phyloP scores from a whole-genome alignment of 169 alveolate genomes.

The Cryptosporidium sp. region DNA sequence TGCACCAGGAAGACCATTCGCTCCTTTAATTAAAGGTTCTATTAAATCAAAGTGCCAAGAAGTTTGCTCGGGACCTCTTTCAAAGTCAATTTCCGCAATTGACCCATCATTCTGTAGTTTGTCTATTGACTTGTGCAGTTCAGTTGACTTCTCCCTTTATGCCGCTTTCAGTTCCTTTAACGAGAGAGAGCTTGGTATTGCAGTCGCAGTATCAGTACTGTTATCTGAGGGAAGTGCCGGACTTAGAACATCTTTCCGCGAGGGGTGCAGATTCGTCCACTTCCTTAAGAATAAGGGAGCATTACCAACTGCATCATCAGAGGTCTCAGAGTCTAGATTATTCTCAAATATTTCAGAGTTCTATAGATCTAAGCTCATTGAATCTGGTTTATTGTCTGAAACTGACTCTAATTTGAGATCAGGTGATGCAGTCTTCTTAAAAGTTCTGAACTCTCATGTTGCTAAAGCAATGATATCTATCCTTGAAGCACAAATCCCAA shows the following conservation, averaged over 20 bases:
- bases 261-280: constrained; percentile 53
- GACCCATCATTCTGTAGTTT: constrained; percentile 29
- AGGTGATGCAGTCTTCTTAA: not conserved
- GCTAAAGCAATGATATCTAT: not conserved
- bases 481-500: not conserved
- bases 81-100: constrained; percentile 2
- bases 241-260: constrained; percentile 54
- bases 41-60: constrained; percentile 54
- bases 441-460: not conserved
- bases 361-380: not conserved
- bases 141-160: constrained; percentile 31
- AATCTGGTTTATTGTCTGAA: not conserved
- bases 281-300: not conserved
- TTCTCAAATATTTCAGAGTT: not conserved
- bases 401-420: not conserved
- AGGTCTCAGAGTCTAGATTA: not conserved
- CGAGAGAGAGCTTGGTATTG: constrained; percentile 30
- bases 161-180: constrained; percentile 3
- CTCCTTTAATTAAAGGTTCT: constrained; percentile 34
- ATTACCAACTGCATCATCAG: constrained; percentile 10
- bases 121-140: constrained; percentile 32
- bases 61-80: constrained; percentile 16
- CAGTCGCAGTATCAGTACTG: constrained; percentile 41
- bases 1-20: constrained; percentile 66
- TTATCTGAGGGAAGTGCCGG: constrained; percentile 24